These are phyloP conservation scores for Phytophthora podocarpi DNA, from an alignment of 352 stramenopile genomes.

Conservation along the genomic window DNA sequence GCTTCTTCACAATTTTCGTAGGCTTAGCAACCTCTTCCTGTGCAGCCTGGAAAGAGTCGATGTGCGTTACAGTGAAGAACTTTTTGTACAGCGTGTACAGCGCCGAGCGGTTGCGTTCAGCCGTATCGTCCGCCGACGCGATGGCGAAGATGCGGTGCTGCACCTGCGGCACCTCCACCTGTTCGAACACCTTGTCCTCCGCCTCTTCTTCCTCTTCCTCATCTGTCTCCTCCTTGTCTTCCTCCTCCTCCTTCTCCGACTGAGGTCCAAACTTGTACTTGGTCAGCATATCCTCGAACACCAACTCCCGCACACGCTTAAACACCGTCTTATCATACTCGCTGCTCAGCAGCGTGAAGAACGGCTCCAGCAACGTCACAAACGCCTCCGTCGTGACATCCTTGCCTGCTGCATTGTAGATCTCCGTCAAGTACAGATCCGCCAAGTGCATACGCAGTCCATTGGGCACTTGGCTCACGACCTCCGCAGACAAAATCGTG, in stretches of 20 bases:
- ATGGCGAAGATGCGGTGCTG: slow-evolving; percentile 85
- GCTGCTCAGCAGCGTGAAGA: slow-evolving; percentile 76
- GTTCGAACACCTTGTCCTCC: slow-evolving; percentile 63
- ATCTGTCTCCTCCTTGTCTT: slow-evolving; percentile 50
- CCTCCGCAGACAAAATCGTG: slow-evolving; percentile 65
- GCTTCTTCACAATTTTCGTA: slow-evolving; percentile 42
- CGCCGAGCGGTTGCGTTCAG: slow-evolving; percentile 76
- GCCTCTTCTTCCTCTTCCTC: slow-evolving; percentile 60
- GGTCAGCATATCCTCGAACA: slow-evolving; percentile 72
- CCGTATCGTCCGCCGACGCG: slow-evolving; percentile 74
- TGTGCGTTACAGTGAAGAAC: slow-evolving; percentile 70
- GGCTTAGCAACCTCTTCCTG: slow-evolving; percentile 45
- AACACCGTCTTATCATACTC: slow-evolving; percentile 85
- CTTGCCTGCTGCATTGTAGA: slow-evolving; percentile 58
- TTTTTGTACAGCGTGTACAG: slow-evolving; percentile 84
- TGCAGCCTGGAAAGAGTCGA: slow-evolving; percentile 74
- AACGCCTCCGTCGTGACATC: slow-evolving; percentile 65
- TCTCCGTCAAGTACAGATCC: slow-evolving; percentile 75
- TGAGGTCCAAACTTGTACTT: slow-evolving; percentile 74
- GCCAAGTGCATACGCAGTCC: slow-evolving; percentile 79
- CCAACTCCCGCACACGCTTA: slow-evolving; percentile 77
- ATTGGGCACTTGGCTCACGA: slow-evolving; percentile 83
- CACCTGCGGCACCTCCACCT: slow-evolving; percentile 63
- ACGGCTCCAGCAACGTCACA: slow-evolving; percentile 77
- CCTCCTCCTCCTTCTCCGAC: slow-evolving; percentile 41